Conservation (phyloP, 495 filamentous ascomycete genomes). For the Clavariopsis aquatica region DNA sequence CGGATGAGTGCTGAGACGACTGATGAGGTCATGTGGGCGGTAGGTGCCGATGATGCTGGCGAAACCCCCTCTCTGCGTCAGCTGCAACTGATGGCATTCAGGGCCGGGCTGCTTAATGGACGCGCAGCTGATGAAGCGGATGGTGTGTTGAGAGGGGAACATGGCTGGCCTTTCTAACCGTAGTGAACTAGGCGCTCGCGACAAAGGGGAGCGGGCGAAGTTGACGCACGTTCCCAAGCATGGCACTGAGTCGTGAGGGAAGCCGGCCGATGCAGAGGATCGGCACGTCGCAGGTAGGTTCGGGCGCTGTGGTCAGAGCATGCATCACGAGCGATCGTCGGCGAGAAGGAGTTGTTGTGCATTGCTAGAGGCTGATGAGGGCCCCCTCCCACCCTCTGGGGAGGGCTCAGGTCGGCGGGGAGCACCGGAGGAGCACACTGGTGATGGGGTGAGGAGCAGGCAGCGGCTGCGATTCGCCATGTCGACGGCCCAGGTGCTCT, state of each 20-base stretch:
- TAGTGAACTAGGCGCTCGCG: conserved; percentile 2
- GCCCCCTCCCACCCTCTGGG: background rate
- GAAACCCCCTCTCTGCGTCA: conserved; percentile 5
- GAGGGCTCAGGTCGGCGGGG: background rate
- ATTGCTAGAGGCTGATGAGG: background rate
- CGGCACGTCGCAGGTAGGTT: background rate
- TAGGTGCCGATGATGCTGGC: background rate
- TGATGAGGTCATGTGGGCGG: background rate
- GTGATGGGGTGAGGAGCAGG: background rate
- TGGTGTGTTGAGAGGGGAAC: conserved; percentile 16
- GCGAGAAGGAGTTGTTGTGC: background rate
- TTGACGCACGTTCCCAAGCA: background rate
- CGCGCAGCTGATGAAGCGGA: conserved; percentile 15
- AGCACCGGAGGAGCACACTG: background rate
- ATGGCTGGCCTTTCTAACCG: conserved; percentile 6
- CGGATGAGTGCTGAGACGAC: background rate
- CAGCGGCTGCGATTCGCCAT: too few relatives aligned
- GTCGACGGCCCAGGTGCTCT: background rate
- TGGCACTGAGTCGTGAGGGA: conserved; percentile 10
- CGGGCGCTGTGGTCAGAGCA: background rate
- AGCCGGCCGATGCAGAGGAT: conserved; percentile 7
- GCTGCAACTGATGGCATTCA: conserved; percentile 6
- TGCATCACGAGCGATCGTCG: background rate
- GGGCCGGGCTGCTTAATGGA: background rate
- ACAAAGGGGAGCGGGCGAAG: background rate